phyloP scores from a whole-genome alignment of 495 filamentous ascomycete genomes.

The Penicillium paradoxum region DNA sequence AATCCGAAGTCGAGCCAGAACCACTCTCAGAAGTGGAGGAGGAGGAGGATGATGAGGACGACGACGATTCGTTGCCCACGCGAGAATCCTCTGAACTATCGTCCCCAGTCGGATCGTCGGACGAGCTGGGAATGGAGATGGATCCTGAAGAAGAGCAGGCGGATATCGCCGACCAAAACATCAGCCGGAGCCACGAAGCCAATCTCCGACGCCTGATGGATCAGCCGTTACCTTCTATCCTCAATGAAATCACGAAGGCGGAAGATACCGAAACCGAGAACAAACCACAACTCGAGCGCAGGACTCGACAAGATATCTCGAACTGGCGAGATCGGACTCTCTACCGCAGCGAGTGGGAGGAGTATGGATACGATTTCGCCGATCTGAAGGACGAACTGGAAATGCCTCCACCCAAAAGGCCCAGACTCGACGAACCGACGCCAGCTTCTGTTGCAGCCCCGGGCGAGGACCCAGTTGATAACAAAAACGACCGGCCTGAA shows the following conservation, averaged over 20 bases:
- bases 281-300: slow-evolving; percentile 22
- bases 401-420: slow-evolving; percentile 31
- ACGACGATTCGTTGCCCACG: not conserved
- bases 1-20: slow-evolving; percentile 4
- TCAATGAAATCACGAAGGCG: slow-evolving; percentile 7
- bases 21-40: not conserved
- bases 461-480: not conserved
- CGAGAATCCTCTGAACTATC: not conserved
- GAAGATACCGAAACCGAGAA: slow-evolving; percentile 15
- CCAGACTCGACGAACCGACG: slow-evolving; percentile 13
- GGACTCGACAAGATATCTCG: slow-evolving; percentile 26
- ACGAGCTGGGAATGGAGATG: slow-evolving; percentile 8
- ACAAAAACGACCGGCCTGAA: not conserved
- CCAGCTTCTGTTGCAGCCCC: not conserved
- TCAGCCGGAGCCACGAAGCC: slow-evolving; percentile 51
- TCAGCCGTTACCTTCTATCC: slow-evolving; percentile 13
- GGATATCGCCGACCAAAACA: slow-evolving; percentile 48
- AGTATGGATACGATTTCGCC: slow-evolving; percentile 28
- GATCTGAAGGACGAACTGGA: slow-evolving; percentile 31
- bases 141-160: slow-evolving; percentile 47
- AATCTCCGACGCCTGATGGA: slow-evolving; percentile 51
- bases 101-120: slow-evolving; percentile 4
- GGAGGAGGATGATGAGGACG: not conserved
- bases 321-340: slow-evolving; percentile 45
- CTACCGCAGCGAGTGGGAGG: slow-evolving; percentile 49